phyloP scores from a whole-genome alignment of 129 eudicot species.

The Lonicera japonica region DNA sequence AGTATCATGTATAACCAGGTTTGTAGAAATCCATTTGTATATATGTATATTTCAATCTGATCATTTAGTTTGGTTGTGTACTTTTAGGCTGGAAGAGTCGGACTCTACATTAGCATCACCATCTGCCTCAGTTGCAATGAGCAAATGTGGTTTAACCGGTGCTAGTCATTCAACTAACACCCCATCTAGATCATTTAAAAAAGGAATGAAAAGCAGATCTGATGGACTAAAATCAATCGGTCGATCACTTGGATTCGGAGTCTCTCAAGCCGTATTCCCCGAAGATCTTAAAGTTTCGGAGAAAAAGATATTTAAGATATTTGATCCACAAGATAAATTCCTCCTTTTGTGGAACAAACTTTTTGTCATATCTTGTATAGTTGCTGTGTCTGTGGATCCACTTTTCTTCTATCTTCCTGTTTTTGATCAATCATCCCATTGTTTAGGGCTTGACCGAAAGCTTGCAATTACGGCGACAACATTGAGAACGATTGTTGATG shows the following conservation, averaged over 20 bases:
- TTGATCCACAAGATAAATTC: conserved; percentile 86
- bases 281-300: conserved; percentile 87
- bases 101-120: conserved; percentile 71
- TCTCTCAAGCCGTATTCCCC: conserved; percentile 68
- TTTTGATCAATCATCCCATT: conserved; percentile 32
- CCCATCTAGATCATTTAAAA: conserved; percentile 63
- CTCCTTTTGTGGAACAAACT: conserved; percentile 66
- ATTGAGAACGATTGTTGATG: conserved; percentile 63
- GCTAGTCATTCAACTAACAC: conserved; percentile 29
- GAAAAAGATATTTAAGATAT: conserved; percentile 72
- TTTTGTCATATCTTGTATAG: conserved; percentile 66
- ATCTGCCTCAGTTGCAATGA: conserved; percentile 44
- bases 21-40: too few species aligned
- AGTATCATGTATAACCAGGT: too few species aligned
- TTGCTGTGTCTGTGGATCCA: conserved; percentile 75
- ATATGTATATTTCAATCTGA: too few species aligned
- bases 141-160: conserved; percentile 46
- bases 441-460: conserved; percentile 62
- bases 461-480: conserved; percentile 66
- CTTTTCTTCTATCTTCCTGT: conserved; percentile 81
- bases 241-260: conserved; percentile 65
- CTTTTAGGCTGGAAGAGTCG: conserved; percentile 68
- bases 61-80: conserved; percentile 7
- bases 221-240: conserved; percentile 71
- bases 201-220: conserved; percentile 68